Base-by-base conservation (phyloP, 768 basidiomycete genomes). In the Sarcodon sp. region DNA sequence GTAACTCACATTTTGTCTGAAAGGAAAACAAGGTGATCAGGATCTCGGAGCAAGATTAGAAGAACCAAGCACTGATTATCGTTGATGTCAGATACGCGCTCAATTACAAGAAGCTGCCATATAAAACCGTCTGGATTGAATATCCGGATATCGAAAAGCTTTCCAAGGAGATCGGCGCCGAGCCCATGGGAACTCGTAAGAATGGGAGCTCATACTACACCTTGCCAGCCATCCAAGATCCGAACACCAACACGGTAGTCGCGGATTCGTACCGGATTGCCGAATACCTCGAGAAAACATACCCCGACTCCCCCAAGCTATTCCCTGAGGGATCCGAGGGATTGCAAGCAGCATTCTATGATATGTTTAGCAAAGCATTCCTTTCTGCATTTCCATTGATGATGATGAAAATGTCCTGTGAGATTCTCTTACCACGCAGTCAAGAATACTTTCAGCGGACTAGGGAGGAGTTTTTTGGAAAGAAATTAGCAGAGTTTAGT, bases 51-150 rank as follows among this genome's bases (percentile, higher is more conserved):
- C 21, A 27, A 27, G 21, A 27, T 27, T 27, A 4, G 4, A 27
- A 4, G 21, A 27, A 27, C 21, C 21, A 2, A 4, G 21, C 21
- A 27, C 21, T 27, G 21, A 27, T 27, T 27, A 27, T 27, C 21
- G 21, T 27, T 4, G 2, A 27, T 27, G 21, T 27, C 21, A 27
- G 67, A 50, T 41, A 41, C 47, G 64, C 64, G 6, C 54, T 70
- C 46, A 69, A 71, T 49, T 59, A 63, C 59, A 72, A 74, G 52
- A 57, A 58, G 27, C 43, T 70, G 18, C 56, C 68, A 1, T 71
- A 71, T 59, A 67, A 62, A 53, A 76, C 75, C 4, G 64, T 69
- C 41, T 75, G 71, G 69, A 56, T 78, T 47, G 75, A 77, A 49
- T 73, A 66, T 51, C 70, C 70, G 3, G 72, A 79, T 46, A 71